phyloP scores from a whole-genome alignment of 495 filamentous ascomycete species.

The Hypoxylon subgilvum region DNA sequence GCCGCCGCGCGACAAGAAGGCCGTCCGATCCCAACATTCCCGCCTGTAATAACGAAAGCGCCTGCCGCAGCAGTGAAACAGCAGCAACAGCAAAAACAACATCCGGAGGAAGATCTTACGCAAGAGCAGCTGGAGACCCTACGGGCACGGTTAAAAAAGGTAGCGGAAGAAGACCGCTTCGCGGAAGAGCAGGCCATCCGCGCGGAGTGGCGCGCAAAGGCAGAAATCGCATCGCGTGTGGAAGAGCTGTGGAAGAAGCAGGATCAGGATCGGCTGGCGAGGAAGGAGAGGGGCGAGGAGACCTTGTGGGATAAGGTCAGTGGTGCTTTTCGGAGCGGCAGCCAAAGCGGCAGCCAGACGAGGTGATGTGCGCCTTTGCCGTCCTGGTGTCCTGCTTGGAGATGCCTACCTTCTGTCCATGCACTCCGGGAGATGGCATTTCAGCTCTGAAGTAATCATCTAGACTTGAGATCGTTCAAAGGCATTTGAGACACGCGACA shows the following conservation, averaged over 20 bases:
- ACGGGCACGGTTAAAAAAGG: slow-evolving; percentile 60
- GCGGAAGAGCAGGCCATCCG: slow-evolving; percentile 69
- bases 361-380: no score
- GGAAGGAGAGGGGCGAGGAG: slow-evolving; percentile 65
- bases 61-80: slow-evolving; percentile 6
- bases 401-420: no score
- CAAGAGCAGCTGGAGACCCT: slow-evolving; percentile 50
- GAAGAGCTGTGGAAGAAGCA: slow-evolving; percentile 62
- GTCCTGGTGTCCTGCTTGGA: no score
- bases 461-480: no score
- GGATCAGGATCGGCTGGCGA: slow-evolving; percentile 60
- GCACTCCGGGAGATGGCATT: no score
- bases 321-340: slow-evolving; percentile 19
- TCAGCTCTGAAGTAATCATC: no score
- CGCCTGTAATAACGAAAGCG: slow-evolving; percentile 48
- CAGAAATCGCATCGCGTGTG: slow-evolving; percentile 59
- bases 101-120: slow-evolving; percentile 40
- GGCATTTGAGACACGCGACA: no score
- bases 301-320: slow-evolving; percentile 57
- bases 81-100: slow-evolving; percentile 9
- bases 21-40: slow-evolving; percentile 55
- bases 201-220: slow-evolving; percentile 65
- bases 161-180: slow-evolving; percentile 67
- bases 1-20: slow-evolving; percentile 71
- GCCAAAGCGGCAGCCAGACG: slow-evolving; percentile 25